phyloP scores from a whole-genome alignment of 345 rosid species.

The Acer campestre region DNA sequence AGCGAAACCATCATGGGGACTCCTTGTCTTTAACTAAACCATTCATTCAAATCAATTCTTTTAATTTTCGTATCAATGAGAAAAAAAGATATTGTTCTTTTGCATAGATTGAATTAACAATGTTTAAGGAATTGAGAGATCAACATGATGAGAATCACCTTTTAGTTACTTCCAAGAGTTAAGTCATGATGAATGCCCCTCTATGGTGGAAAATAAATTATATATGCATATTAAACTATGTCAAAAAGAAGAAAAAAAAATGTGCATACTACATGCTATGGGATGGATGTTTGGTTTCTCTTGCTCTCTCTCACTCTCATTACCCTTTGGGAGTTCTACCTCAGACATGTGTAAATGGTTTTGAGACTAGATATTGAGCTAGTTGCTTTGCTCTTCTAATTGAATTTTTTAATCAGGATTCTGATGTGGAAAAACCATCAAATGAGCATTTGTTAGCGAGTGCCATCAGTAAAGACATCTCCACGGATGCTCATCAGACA shows the following conservation, averaged over 20 bases:
- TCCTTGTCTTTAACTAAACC: not conserved
- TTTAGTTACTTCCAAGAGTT: not conserved
- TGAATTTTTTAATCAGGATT: constrained; percentile 44
- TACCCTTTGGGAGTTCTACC: not conserved
- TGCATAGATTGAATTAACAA: not conserved
- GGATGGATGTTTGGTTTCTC: not conserved
- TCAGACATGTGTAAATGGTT: not conserved
- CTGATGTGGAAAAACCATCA: constrained; percentile 43
- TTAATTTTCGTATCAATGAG: not conserved
- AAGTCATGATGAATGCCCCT: constrained; percentile 1
- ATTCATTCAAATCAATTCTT: not conserved
- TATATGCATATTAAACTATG: not conserved
- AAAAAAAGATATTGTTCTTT: not conserved
- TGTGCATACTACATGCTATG: not conserved
- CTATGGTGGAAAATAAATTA: not conserved
- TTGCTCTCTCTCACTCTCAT: not conserved
- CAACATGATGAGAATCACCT: constrained; percentile 7
- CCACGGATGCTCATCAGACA: constrained; percentile 47
- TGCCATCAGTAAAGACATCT: constrained; percentile 43
- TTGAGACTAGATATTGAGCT: not conserved
- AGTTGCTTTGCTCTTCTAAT: not conserved
- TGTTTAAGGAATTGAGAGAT: not conserved
- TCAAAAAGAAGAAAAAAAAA: not conserved
- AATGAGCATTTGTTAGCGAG: constrained; percentile 44
- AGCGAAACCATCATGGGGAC: not conserved